These are phyloP conservation scores for Bruguiera parviflora DNA, from an alignment of 345 rosid species.

Conservation along the genomic window DNA sequence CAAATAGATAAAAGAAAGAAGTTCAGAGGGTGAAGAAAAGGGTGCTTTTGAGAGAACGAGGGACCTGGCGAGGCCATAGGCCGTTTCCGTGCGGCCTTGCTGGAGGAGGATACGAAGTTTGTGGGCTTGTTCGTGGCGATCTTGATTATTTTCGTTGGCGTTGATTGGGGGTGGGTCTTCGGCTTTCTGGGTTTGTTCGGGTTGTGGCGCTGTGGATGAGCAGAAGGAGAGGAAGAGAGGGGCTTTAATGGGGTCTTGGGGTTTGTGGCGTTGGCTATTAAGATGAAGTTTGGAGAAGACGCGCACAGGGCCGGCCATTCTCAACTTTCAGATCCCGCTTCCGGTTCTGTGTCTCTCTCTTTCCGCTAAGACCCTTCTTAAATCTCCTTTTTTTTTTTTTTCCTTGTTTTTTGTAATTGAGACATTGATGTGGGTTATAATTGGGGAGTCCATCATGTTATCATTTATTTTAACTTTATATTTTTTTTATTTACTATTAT, in stretches of 20 bases:
- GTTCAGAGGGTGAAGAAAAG: conserved; percentile 46
- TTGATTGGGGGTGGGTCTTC: not conserved
- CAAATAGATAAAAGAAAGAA: conserved; percentile 46
- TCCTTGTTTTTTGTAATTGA: too few species aligned
- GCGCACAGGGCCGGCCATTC: not conserved
- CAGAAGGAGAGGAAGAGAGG: not conserved
- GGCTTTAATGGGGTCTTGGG: not conserved
- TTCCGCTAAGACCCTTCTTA: too few species aligned
- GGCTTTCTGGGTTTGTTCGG: conserved; percentile 1
- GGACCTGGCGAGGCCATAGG: conserved; percentile 40
- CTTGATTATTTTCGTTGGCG: conserved; percentile 16
- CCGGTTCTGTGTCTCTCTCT: too few species aligned
- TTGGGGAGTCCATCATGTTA: too few species aligned
- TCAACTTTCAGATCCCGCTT: too few species aligned
- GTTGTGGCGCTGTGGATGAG: not conserved
- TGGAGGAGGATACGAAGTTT: conserved; percentile 53
- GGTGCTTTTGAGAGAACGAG: conserved; percentile 37
- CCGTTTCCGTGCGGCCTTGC: conserved; percentile 42
- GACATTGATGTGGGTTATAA: too few species aligned
- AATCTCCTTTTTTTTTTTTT: too few species aligned
- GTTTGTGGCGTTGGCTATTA: not conserved
- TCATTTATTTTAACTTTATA: too few species aligned
- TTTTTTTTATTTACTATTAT: too few species aligned
- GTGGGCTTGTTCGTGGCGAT: conserved; percentile 37
- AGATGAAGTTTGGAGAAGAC: not conserved